Conservation (phyloP, 257 asterid species). For the Handroanthus guayacan region DNA sequence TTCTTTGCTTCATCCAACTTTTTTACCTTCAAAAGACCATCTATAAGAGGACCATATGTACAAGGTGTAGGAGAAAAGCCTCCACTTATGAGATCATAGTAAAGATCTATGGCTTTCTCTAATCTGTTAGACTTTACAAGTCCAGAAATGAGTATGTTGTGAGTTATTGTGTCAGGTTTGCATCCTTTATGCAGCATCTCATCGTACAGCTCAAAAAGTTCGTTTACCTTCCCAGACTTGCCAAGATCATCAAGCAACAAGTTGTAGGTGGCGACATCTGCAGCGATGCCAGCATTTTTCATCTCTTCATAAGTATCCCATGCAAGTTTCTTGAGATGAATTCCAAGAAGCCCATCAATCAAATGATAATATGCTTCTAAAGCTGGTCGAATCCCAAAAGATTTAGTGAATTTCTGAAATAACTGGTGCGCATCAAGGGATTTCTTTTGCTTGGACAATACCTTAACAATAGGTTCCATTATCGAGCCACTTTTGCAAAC, state of each 20-base stretch:
- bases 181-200: constrained; percentile 82
- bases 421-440: constrained; percentile 68
- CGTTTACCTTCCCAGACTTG: constrained; percentile 69
- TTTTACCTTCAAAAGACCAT: constrained; percentile 76
- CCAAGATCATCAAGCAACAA: constrained; percentile 87
- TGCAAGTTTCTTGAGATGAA: constrained; percentile 65
- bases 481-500: constrained; percentile 75
- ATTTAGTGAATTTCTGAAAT: constrained; percentile 58
- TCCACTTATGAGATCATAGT: constrained; percentile 75
- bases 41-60: constrained; percentile 94
- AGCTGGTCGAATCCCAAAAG: constrained; percentile 58
- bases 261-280: constrained; percentile 76
- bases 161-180: constrained; percentile 70
- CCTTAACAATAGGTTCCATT: constrained; percentile 65
- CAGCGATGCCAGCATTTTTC: constrained; percentile 68
- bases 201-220: constrained; percentile 67
- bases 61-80: constrained; percentile 93
- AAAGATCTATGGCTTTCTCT: constrained; percentile 74
- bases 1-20: constrained; percentile 70
- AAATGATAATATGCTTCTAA: constrained; percentile 63
- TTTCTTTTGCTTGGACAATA: constrained; percentile 76
- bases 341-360: constrained; percentile 78
- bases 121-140: constrained; percentile 75
- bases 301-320: constrained; percentile 73
- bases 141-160: constrained; percentile 84